Evolutionary conservation across 2,329 filamentous ascomycete species (phyloP).

Genomic region (Fusarium sp.): DNA sequence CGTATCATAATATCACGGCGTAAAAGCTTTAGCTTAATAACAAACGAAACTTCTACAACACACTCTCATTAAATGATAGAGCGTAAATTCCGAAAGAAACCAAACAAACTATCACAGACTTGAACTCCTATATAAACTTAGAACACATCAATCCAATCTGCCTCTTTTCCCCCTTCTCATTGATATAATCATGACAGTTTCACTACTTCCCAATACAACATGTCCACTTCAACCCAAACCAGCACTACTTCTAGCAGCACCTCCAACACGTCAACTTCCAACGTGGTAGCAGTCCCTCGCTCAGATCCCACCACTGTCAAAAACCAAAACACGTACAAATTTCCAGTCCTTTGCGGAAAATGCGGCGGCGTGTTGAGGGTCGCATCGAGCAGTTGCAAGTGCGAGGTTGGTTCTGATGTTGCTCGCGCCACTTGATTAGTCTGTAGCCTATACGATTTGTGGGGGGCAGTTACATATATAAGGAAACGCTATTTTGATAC

Average conservation of each 20-base stretch:
- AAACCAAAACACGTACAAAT: conserved; percentile 17
- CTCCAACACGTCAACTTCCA: conserved; percentile 1
- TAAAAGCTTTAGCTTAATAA: neutral
- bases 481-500: neutral
- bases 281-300: conserved; percentile 22
- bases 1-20: neutral
- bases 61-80: neutral
- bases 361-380: conserved; percentile 19
- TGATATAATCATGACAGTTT: neutral
- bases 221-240: conserved; percentile 10
- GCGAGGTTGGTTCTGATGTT: conserved; percentile 18
- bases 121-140: conserved; percentile 8
- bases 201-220: conserved; percentile 1
- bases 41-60: conserved; percentile 19
- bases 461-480: neutral
- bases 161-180: neutral
- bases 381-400: conserved; percentile 15
- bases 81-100: neutral
- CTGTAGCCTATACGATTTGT: neutral
- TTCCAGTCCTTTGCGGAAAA: conserved; percentile 22
- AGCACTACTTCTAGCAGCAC: neutral
- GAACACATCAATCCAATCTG: neutral
- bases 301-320: conserved; percentile 14
- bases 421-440: conserved; percentile 19
- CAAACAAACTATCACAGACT: neutral